Evolutionary conservation across 148 eudicot genomes (phyloP), one percentile per base, ranked within the genome.

Genomic region (Fagopyrum esculentum): DNA sequence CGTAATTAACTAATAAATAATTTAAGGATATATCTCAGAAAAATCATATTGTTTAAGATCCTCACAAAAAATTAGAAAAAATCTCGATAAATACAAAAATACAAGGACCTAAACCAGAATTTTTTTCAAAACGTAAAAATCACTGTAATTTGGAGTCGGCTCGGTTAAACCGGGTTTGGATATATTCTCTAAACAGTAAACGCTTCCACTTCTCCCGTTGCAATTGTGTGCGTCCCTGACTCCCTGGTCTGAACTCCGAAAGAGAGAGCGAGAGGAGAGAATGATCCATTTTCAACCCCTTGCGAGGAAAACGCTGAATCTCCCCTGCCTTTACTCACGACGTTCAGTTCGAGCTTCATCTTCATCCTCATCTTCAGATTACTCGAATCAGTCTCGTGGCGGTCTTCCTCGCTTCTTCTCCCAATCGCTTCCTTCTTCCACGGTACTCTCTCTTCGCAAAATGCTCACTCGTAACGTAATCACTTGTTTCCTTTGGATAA

Each of bases 351-450:
- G 71, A 16, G 45, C 71, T 66, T 66, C 46, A 2, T 64, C 70
- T 35, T 35, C 63, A 5, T 57, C 71, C 15, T 66, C 83, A 3
- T 71, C 78, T 9, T 78, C 86, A 3, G 85, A 81, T 73, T 73
- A 85, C 80, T 84, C 91, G 79, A 89, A 85, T 80, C 98, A 94
- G 76, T 91, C 97, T 72, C 96, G 93, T 43, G 98, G 97, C 6
- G 88, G 92, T 73, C 96, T 94, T 47, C 97, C 98, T 82, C 93
- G 98, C 54, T 94, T 93, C 87, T 88, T 84, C 91, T 91, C 97
- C 54, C 78, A 84, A 26, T 74, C 84, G 43, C 89, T 93, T 64
- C 98, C 97, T 76, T 68, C 85, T 78, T 87, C 91, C 73, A 84
- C 88, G 94, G 98, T 69, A 80, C 75, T 47, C 73, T 71, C 48